phyloP scores from a whole-genome alignment of 2,329 filamentous ascomycete genomes.

The Botryotinia calthae region DNA sequence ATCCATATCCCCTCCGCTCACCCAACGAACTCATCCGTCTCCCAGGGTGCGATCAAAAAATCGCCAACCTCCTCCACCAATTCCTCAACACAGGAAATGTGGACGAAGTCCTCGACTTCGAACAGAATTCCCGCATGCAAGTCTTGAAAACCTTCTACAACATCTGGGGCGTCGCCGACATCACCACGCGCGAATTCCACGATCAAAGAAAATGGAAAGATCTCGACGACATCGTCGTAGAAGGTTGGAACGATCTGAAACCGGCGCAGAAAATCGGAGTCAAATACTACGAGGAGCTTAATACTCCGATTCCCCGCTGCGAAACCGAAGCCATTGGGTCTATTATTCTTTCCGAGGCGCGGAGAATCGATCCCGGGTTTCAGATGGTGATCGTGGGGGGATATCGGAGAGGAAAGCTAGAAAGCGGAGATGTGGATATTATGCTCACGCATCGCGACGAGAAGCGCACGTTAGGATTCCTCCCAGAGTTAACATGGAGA shows the following conservation, averaged over 20 bases:
- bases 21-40: slow-evolving; percentile 49
- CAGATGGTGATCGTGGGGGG: slow-evolving; percentile 64
- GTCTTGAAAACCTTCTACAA: slow-evolving; percentile 70
- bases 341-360: slow-evolving; percentile 65
- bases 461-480: slow-evolving; percentile 62
- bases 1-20: slow-evolving; percentile 51
- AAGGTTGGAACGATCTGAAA: slow-evolving; percentile 71
- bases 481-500: slow-evolving; percentile 66
- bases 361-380: slow-evolving; percentile 55
- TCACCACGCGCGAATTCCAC: slow-evolving; percentile 79
- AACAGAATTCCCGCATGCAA: slow-evolving; percentile 60
- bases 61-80: slow-evolving; percentile 73
- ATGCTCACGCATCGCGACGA: slow-evolving; percentile 78
- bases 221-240: slow-evolving; percentile 80
- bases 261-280: slow-evolving; percentile 90
- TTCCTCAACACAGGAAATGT: slow-evolving; percentile 63
- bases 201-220: slow-evolving; percentile 74
- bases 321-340: slow-evolving; percentile 71
- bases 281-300: slow-evolving; percentile 89
- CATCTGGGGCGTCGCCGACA: slow-evolving; percentile 89
- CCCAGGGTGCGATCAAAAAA: slow-evolving; percentile 79
- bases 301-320: slow-evolving; percentile 63
- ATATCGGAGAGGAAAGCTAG: slow-evolving; percentile 62
- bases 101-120: slow-evolving; percentile 60
- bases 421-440: slow-evolving; percentile 80